Conservation (phyloP, 1,284 basidiomycete genomes). For the Puccinia triticina region DNA sequence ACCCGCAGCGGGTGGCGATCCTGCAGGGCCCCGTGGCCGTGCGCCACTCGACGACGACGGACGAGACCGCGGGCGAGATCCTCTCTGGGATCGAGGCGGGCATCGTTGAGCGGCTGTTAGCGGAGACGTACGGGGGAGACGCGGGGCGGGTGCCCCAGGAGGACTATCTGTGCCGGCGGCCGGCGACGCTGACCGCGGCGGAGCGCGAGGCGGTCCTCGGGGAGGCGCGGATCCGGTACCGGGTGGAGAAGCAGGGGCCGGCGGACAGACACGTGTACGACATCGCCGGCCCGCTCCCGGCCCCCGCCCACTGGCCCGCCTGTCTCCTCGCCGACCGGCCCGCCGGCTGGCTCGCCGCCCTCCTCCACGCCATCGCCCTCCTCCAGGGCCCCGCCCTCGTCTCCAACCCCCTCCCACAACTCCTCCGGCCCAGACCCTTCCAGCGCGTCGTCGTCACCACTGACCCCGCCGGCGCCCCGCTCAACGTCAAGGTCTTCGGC, state of each 20-base stretch:
- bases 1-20: slow-evolving; percentile 95
- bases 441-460: slow-evolving; percentile 16
- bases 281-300: too few relatives aligned
- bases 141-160: slow-evolving; percentile 74
- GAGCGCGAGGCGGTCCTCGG: too few relatives aligned
- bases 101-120: slow-evolving; percentile 79
- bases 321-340: neutral
- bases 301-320: neutral
- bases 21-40: slow-evolving; percentile 94
- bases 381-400: neutral
- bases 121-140: slow-evolving; percentile 79
- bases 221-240: too few relatives aligned
- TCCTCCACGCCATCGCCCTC: neutral
- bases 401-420: neutral
- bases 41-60: slow-evolving; percentile 81
- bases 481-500: too few relatives aligned
- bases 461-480: too few relatives aligned
- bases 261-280: too few relatives aligned
- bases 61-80: slow-evolving; percentile 90
- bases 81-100: slow-evolving; percentile 81
- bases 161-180: slow-evolving; percentile 75
- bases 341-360: slow-evolving; percentile 10
- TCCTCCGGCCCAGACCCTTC: neutral
- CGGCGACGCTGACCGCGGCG: too few relatives aligned
- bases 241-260: too few relatives aligned